Base-by-base conservation (phyloP, 805 yeast species). In the Metschnikowia cerradonensis region DNA sequence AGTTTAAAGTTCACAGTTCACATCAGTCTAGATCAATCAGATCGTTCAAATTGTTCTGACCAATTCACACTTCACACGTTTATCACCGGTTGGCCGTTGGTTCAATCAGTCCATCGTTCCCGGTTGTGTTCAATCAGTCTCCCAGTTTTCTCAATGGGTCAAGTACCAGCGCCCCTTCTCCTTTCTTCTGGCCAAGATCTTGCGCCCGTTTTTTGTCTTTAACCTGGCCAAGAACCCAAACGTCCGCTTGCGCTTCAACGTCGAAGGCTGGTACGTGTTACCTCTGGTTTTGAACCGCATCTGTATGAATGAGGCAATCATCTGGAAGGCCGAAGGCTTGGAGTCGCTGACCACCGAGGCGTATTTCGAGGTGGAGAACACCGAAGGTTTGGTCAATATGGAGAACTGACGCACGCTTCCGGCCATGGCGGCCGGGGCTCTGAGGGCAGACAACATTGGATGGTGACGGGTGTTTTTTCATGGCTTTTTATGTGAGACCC, bases 121-220 rank as follows among this genome's bases (percentile, higher is more conserved):
- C 23, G 2, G 26, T 22, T 26, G 2, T 8, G 23, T 10, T 26
- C 30, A 8, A 8, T 26, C 11, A 8, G 11, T 26, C 30, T 10
- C 4, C 11, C 11, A 26, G 30, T 8, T 26, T 26, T 8, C 30
- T 70, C 72, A 92, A 62, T 94, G 92, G 41, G 95, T 76, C 62
- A 94, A 71, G 64, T 82, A 90, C 97, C 97, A 91, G 71, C 98
- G 82, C 3, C 97, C 97, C 72, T 94, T 94, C 20, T 81, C 86
- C 61, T 73, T 83, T 70, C 98, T 81, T 66, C 92, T 80, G 49
- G 80, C 80, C 50, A 94, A 70, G 36, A 94, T 80, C 64, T 83
- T 88, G 59, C 92, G 80, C 6, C 97, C 97, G 35, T 81, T 78
- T 60, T 78, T 80, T 6, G 86, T 71, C 64, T 84, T 82, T 69